Evolutionary conservation across 2,329 filamentous ascomycete genomes (phyloP), one percentile per base, ranked within the genome.

Genomic region (Fusarium virguliforme): DNA sequence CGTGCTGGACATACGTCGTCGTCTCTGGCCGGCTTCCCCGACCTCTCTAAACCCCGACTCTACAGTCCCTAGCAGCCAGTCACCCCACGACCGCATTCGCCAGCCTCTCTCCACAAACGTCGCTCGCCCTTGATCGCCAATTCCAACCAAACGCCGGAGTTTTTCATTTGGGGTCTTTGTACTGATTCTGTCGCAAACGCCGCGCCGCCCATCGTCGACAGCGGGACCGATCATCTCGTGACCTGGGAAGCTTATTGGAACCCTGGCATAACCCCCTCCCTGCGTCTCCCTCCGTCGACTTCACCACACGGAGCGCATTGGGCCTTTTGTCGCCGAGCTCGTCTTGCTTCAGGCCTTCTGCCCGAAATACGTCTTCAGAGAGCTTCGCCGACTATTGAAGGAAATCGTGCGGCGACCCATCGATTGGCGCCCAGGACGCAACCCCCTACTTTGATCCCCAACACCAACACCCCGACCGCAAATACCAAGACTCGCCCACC

Each of bases 401-500:
- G 40, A 67, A 64, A 65, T 60, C 60, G 50, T 67, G 70, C 56
- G 59, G 62, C 70, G 70, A 68, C 56, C 74, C 62, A 64, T 62
- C 62, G 60, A 65, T 70, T 72, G 61, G 70, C 68, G 72, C 64
- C 58, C 60, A 72, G 51, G 60, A 73, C 65, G 64, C 71, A 72
- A 41, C 62, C 54, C 53, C 65, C 62, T 53, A 40, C 28, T 48
- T 28, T 34, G 32, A 54, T 51, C 46, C 63, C 28, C 58, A 18
- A 60, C 38, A 59, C 43, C 58, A 63, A 48, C 28, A 41, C 37
- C 55, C 46, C 56, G 18, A 62, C 43, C 53, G 26, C 40, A 60
- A 59, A 41, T 18, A 53, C 53, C 38, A 68, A 62, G 62, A 68
- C 62, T 76, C 74, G 79, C 77, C 80, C 81, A 81, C 56, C 79